Evolutionary conservation across 441 rosid species (phyloP), one percentile per base, ranked within the genome.

Genomic region (Breynia disticha): DNA sequence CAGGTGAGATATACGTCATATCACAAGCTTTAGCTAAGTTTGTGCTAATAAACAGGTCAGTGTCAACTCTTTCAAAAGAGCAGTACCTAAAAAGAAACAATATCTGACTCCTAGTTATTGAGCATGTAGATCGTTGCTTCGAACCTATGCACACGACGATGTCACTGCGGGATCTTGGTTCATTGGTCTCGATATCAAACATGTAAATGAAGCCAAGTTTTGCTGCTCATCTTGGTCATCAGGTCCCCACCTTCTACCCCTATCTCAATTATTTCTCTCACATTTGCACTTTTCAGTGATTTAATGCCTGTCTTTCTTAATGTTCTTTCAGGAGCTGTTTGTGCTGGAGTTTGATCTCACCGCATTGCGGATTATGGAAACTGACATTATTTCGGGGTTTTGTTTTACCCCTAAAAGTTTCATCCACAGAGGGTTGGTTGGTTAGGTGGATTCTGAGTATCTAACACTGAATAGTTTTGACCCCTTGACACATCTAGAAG

Each of bases 141-240:
- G 78, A 20, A 54, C 82, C 15, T 89, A 89, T 71, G 95, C 95
- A 15, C 97, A 93, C 19, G 96, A 93, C 37, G 99, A 89, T 72
- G 82, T 93, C 11, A 84, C 84, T 42, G 77, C 79, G 21, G 99
- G 99, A 12, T 89, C 99, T 43, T 93, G 99, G 97, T 93, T 89
- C 56, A 61, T 93, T 13, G 99, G 99, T 46, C 85, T 89, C 38
- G 87, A 89, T 60, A 86, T 81, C 55, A 78, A 80, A 15, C 83
- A 93, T 67, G 61, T 86, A 6, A 81, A 89, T 56, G 99, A 93
- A 72, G 76, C 67, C 38, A 93, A 89, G 79, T 72, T 93, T 64
- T 93, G 98, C 74, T 91, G 98, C 67, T 83, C 95, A 11, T 82
- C 97, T 12, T 86, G 98, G 98, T 79, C 91, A 62, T 69, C 98